These are phyloP conservation scores for Theileria luwenshuni DNA, from an alignment of 169 alveolate genomes.

Conservation along the genomic window DNA sequence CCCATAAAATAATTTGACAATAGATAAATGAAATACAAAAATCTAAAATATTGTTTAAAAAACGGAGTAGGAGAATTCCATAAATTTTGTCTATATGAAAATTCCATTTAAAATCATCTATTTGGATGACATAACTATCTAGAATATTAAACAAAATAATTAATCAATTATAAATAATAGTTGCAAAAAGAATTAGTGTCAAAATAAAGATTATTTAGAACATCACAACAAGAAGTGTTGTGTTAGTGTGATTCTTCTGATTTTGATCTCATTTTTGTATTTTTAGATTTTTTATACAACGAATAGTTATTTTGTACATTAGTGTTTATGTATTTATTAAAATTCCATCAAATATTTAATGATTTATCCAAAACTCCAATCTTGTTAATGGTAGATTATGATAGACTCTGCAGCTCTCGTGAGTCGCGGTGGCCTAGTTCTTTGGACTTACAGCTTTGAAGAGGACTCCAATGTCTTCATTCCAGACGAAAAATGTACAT, in stretches of 20 bases:
- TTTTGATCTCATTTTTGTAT: not conserved
- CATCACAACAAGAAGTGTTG: not conserved
- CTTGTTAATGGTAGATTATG: slow-evolving; percentile 22
- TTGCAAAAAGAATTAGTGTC: not conserved
- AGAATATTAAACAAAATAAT: not conserved
- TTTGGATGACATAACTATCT: not conserved
- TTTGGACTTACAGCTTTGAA: slow-evolving; percentile 60
- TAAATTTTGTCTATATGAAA: not conserved
- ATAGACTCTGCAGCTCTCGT: slow-evolving; percentile 53
- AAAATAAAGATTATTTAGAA: not conserved
- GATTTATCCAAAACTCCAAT: no score
- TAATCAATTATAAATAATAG: not conserved
- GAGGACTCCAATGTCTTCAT: slow-evolving; percentile 23
- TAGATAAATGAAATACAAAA: not conserved
- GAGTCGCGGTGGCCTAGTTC: slow-evolving; percentile 59
- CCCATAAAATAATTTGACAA: no score
- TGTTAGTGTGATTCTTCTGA: not conserved
- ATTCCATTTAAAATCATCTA: not conserved
- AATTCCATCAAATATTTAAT: no score
- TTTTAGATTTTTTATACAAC: not conserved
- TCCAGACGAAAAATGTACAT: not conserved
- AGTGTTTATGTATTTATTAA: no score
- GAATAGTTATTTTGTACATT: no score
- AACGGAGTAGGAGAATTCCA: not conserved
- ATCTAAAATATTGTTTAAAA: not conserved